Evolutionary conservation across 768 basidiomycete genomes (phyloP).

Genomic region (Udeniomyces megalosporus): DNA sequence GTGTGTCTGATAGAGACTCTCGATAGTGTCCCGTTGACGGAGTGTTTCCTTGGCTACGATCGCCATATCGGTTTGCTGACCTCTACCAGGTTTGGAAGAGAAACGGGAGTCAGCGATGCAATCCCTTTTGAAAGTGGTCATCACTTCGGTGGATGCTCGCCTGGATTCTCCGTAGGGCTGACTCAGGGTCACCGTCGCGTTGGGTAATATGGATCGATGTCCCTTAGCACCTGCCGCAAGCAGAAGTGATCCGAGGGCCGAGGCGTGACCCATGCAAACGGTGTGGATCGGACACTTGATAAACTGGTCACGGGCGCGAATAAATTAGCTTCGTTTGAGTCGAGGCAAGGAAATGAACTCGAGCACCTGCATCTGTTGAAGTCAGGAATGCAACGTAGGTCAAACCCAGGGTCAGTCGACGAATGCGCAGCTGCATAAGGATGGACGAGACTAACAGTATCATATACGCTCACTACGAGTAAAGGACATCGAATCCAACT

Average conservation of each 20-base stretch:
- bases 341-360: not conserved
- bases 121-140: no score
- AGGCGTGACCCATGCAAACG: slow-evolving; percentile 87
- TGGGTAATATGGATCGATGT: slow-evolving; percentile 77
- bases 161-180: no score
- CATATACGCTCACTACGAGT: not conserved
- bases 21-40: slow-evolving; percentile 65
- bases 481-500: no score
- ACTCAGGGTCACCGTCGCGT: slow-evolving; percentile 98
- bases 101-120: not conserved
- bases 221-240: slow-evolving; percentile 74
- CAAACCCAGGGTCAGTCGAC: no score
- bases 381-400: no score
- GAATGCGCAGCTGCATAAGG: slow-evolving; percentile 57
- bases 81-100: slow-evolving; percentile 72
- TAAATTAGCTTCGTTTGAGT: not conserved
- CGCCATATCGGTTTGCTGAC: slow-evolving; percentile 89
- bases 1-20: slow-evolving; percentile 75
- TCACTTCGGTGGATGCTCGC: no score
- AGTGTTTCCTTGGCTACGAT: slow-evolving; percentile 94
- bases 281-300: slow-evolving; percentile 75
- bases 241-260: slow-evolving; percentile 86
- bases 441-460: slow-evolving; percentile 39
- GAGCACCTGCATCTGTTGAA: not conserved
- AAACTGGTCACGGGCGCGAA: not conserved